A percentile compares a stretch with the other conserved stretches of the same genome.
These are phyloP conservation scores for Lachnellula suecica DNA, from an alignment of 2,329 filamentous ascomycete species.

Conservation along the genomic window DNA sequence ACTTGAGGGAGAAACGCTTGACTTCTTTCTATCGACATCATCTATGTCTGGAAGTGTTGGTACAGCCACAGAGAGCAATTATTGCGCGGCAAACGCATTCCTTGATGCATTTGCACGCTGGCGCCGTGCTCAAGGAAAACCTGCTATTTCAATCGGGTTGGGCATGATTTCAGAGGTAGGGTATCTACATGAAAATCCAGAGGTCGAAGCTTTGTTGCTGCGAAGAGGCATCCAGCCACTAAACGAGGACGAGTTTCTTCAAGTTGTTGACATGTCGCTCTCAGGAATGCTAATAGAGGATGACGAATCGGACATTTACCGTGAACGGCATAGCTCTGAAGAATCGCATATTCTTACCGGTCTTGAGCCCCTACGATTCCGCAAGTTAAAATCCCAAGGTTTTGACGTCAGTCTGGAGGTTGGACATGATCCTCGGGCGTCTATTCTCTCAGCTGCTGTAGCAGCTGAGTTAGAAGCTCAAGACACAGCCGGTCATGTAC, in stretches of 20 bases:
- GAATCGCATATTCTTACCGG: constrained; percentile 15
- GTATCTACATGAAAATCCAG: constrained; percentile 36
- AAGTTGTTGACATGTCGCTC: constrained; percentile 9
- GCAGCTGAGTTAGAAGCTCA: neutral
- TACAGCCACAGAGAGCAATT: neutral
- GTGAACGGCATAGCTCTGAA: no score
- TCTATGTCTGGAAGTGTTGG: neutral
- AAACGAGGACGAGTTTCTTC: constrained; percentile 19
- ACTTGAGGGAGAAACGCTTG: constrained; percentile 22
- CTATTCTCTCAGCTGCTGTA: neutral
- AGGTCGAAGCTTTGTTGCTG: constrained; percentile 35
- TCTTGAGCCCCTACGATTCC: constrained; percentile 5
- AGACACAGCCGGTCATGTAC: neutral
- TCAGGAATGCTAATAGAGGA: no score
- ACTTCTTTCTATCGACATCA: constrained; percentile 31
- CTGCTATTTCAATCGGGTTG: constrained; percentile 10
- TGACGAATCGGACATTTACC: no score
- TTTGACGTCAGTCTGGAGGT: constrained; percentile 3
- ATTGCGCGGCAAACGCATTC: constrained; percentile 3
- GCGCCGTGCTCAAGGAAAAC: constrained; percentile 3
- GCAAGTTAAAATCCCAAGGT: constrained; percentile 1
- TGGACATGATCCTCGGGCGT: constrained; percentile 2
- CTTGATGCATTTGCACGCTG: constrained; percentile 10
- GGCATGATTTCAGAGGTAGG: constrained; percentile 16
- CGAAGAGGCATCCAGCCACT: constrained; percentile 37